Percentiles rank a stretch among this genome's conserved stretches.
phyloP scores from a whole-genome alignment of 495 filamentous ascomycete genomes.

The Tuber calosporum region DNA sequence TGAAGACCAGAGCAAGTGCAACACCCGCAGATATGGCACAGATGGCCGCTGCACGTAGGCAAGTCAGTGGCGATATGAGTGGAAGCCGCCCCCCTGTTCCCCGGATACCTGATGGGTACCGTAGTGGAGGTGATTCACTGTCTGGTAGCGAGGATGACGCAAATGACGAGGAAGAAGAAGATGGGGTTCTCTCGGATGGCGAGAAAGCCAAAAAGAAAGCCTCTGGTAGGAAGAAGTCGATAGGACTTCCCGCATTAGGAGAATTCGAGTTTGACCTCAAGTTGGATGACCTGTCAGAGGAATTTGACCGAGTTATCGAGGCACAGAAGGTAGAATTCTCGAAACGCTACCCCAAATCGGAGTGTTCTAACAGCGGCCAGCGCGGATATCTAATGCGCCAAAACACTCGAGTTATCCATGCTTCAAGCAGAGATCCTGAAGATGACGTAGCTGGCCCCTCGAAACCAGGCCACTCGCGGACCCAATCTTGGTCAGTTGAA shows the following conservation, averaged over 20 bases:
- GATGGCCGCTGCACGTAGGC: conserved; percentile 80
- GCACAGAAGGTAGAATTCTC: conserved; percentile 86
- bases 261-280: conserved; percentile 63
- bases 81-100: conserved; percentile 50
- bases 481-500: conserved; percentile 88
- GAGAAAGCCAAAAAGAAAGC: conserved; percentile 43
- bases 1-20: conserved; percentile 83
- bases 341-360: conserved; percentile 44
- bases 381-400: conserved; percentile 98
- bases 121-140: conserved; percentile 42
- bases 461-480: conserved; percentile 63
- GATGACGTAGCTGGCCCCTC: conserved; percentile 54
- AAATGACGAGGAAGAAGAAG: conserved; percentile 43
- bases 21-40: conserved; percentile 75
- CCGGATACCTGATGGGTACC: conserved; percentile 55
- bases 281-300: conserved; percentile 58
- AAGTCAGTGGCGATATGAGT: conserved; percentile 59
- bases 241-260: conserved; percentile 62
- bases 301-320: conserved; percentile 93
- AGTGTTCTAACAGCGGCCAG: conserved; percentile 64
- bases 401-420: conserved; percentile 93
- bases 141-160: conserved; percentile 40
- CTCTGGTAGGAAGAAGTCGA: conserved; percentile 50
- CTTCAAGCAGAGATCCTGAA: conserved; percentile 58
- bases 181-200: conserved; percentile 44